These are phyloP conservation scores for Lentinula novae-zelandiae DNA, from an alignment of 1,284 basidiomycete genomes.

Conservation along the genomic window DNA sequence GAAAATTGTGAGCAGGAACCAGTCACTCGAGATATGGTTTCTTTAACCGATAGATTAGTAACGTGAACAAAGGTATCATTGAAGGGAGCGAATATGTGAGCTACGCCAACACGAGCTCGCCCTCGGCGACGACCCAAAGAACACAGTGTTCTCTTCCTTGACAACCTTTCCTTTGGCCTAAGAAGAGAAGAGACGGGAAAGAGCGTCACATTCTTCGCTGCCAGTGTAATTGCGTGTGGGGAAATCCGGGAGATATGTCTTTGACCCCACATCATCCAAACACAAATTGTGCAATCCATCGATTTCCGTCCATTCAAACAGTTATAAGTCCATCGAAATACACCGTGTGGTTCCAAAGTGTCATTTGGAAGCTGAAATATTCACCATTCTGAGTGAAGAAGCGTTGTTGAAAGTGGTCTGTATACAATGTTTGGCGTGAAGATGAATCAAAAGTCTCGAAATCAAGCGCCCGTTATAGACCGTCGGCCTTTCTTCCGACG, in stretches of 20 bases:
- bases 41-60: conserved; percentile 98
- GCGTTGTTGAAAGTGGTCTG: no score
- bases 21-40: conserved; percentile 98
- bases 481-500: no score
- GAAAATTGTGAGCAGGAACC: conserved; percentile 45
- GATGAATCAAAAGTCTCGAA: no score
- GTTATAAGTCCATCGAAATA: neutral
- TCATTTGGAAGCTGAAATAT: neutral
- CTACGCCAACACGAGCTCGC: conserved; percentile 93
- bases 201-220: neutral
- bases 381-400: neutral
- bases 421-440: no score
- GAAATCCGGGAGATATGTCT: neutral
- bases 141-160: conserved; percentile 78
- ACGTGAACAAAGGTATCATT: conserved; percentile 99
- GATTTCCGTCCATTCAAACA: neutral
- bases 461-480: no score
- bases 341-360: neutral
- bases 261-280: neutral
- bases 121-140: conserved; percentile 92
- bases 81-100: conserved; percentile 97
- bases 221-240: no score
- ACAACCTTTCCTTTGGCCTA: conserved; percentile 75
- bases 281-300: neutral
- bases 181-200: neutral